Percentiles rank a stretch among this genome's conserved stretches.
These are phyloP conservation scores for Scheffersomyces quercinus DNA, from an alignment of 1,139 yeast genomes.

Conservation along the genomic window DNA sequence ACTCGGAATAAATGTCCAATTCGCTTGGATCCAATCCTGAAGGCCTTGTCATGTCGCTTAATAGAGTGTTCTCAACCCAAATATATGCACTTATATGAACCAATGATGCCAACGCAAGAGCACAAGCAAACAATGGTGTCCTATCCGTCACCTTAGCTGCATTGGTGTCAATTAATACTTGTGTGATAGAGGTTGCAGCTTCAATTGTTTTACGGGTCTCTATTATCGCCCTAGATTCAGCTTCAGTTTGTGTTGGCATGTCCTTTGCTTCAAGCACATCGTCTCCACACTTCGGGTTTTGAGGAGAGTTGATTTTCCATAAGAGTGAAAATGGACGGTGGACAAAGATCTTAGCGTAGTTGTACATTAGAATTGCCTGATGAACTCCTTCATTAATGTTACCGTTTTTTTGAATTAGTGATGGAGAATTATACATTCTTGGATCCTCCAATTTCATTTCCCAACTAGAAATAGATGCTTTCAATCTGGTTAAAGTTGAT, in stretches of 20 bases:
- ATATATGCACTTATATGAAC: constrained; percentile 52
- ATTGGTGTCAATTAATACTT: constrained; percentile 44
- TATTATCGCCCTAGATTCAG: constrained; percentile 42
- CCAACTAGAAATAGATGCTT: constrained; percentile 50
- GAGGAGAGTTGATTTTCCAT: constrained; percentile 49
- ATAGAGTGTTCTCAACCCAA: constrained; percentile 36
- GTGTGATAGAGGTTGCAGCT: constrained; percentile 50
- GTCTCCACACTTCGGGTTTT: constrained; percentile 37
- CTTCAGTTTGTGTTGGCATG: constrained; percentile 8
- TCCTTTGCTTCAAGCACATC: constrained; percentile 6
- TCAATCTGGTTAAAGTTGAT: constrained; percentile 30
- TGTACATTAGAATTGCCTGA: constrained; percentile 44
- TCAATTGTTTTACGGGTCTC: constrained; percentile 54
- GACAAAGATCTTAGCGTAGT: constrained; percentile 51
- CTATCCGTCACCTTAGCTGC: constrained; percentile 40
- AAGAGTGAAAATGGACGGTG: constrained; percentile 52
- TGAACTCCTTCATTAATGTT: constrained; percentile 51
- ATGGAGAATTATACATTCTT: constrained; percentile 39
- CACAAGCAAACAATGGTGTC: constrained; percentile 52
- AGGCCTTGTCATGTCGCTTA: neutral
- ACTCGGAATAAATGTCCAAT: constrained; percentile 44
- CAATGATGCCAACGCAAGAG: constrained; percentile 49
- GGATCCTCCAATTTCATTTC: constrained; percentile 48
- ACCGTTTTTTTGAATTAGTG: constrained; percentile 40
- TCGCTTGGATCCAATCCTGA: constrained; percentile 27